Base-by-base conservation (phyloP, 2,329 filamentous ascomycete species). In the Lachnellula subtilissima region DNA sequence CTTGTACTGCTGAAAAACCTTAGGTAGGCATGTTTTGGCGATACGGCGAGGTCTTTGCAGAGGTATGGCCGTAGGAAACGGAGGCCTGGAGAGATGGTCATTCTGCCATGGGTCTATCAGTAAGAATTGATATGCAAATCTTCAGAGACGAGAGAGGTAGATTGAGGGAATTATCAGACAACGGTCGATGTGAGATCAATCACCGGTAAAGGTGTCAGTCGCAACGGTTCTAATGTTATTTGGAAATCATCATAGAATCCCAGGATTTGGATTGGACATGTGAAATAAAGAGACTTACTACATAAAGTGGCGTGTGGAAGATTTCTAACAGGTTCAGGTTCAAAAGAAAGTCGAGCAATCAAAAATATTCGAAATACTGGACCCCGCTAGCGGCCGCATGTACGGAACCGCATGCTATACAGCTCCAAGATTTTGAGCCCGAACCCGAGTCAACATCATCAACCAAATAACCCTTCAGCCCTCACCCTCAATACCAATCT, bases 61-160 rank as follows among this genome's bases (percentile, higher is more conserved):
- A 82, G 73, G 64, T 79, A 81, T 8, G 82, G 83, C 55, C 82
- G 78, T 60, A 86, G 72, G 64, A 83, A 82, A 42, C 72, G 75
- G 58, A 81, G 74, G 63, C 72, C 70, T 54, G 69, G 66, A 50
- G 65, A 67, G 68, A 66, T 70, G 56, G 69, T 79, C 78, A 81
- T 83, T 64, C 66, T 73, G 57, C 59, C 55, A 50, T 63, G 63
- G 50, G 63, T 58, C 15, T 28, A 43, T 63, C 50, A 62, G 56
- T 49, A 37, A 36, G 35, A 14, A 52, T 25, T 49, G 46, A 17
- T 7, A 35, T 4, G 25, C 19, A 8, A 40, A 43, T 28, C 23
- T 25, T 12, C n/a, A 23, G 19, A 45, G 15, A 15, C 36, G 36
- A 45, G 17, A 32, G 35, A 35, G 22, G 39, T 45, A 28, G 39